Evolutionary conservation across 768 basidiomycete genomes (phyloP), one percentile per base, ranked within the genome.

Genomic region (Kwoniella mangroviensis): DNA sequence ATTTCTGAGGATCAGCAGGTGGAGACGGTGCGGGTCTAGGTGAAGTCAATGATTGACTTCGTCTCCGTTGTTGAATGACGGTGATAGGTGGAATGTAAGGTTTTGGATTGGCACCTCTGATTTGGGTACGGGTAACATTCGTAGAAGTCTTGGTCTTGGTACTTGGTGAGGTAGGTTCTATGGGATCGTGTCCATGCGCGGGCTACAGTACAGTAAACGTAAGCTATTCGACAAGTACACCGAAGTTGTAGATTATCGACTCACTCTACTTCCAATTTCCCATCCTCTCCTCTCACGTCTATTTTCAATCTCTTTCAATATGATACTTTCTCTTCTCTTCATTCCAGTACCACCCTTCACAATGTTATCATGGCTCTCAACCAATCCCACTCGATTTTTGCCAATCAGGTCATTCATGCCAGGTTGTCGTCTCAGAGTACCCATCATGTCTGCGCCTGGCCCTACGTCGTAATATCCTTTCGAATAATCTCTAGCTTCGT

Each of bases 41-140:
- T 43, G 75, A 71, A 4, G 72, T 60, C 43, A 76, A 55, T 17
- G 75, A 76, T 49, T 68, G 70, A 49, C 68, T 70, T 17, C 75
- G 72, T n/a, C 68, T 63, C 1, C 75, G 72, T 17, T 70, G 63
- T n/a, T 58, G 51, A 12, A 66, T 49, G 41, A 61, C 24, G 10
- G 57, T 66, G 22, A 61, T 65, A 13, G 58, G 64, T 11, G 63
- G 58, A 19, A 70, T 21, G 49, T 65, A 61, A 1, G 69, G 58
- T 58, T 55, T 69, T 6, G 24, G 52, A 24, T 26, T 4, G 2
- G 49, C 56, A 24, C 51, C 43, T 55, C 57, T 24, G 19, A 52
- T 34, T 10, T 41, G 26, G 1, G 60, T 42, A 12, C 58, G 45
- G 19, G 24, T 53, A n/a, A 22, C 21, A 9, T 60, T n/a, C 34